Conservation (phyloP, 1,139 yeast genomes). For the Candida neerlandica region DNA sequence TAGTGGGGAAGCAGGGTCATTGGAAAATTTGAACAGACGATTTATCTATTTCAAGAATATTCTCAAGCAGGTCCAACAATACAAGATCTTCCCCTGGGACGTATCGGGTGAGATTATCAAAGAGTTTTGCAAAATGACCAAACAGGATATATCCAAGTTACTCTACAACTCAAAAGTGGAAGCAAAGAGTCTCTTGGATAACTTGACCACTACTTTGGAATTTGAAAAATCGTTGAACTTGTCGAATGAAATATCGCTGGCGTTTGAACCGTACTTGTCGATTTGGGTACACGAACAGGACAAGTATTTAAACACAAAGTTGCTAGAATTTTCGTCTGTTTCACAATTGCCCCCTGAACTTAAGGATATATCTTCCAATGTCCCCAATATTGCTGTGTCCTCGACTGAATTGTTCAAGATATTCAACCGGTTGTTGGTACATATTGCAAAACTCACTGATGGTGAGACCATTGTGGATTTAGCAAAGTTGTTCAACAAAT, state of each 20-base stretch:
- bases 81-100: constrained; percentile 76
- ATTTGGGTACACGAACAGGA: constrained; percentile 93
- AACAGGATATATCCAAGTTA: constrained; percentile 54
- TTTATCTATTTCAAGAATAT: constrained; percentile 80
- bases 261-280: constrained; percentile 81
- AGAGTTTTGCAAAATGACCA: constrained; percentile 70
- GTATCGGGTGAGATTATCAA: constrained; percentile 62
- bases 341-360: constrained; percentile 46
- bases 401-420: constrained; percentile 84
- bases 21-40: constrained; percentile 82
- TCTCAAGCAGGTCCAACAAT: constrained; percentile 57
- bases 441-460: constrained; percentile 71
- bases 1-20: constrained; percentile 90
- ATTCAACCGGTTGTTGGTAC: constrained; percentile 72
- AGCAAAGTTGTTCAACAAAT: constrained; percentile 65
- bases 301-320: constrained; percentile 57
- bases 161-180: constrained; percentile 35
- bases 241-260: constrained; percentile 61
- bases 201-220: constrained; percentile 49
- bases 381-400: constrained; percentile 71
- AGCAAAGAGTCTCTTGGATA: constrained; percentile 59
- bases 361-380: constrained; percentile 31
- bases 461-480: constrained; percentile 69
- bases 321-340: constrained; percentile 59
- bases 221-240: constrained; percentile 69